phyloP scores from a whole-genome alignment of 2,329 filamentous ascomycete species.

The Hypoxylon sp. region DNA sequence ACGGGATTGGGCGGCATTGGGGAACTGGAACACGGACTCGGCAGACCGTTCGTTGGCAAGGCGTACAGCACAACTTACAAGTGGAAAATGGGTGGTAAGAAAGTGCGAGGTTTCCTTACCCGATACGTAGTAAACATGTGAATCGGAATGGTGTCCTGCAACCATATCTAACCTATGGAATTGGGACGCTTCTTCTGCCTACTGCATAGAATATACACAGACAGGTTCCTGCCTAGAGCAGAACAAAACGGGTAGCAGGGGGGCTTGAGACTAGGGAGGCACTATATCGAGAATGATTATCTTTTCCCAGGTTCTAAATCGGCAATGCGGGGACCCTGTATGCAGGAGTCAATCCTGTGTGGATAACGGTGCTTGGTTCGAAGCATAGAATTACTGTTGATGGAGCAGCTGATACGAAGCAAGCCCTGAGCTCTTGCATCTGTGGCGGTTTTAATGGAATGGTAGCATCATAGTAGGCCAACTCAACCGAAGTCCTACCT shows the following conservation, averaged over 20 bases:
- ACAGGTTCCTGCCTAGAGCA: constrained; percentile 34
- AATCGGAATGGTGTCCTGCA: constrained; percentile 43
- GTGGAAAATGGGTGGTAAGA: constrained; percentile 48
- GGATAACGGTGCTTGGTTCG: constrained; percentile 33
- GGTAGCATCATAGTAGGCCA: constrained; percentile 31
- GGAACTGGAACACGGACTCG: constrained; percentile 32
- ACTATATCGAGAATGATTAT: constrained; percentile 22
- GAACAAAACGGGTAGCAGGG: background rate
- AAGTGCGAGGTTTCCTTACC: constrained; percentile 44
- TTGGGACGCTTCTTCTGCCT: constrained; percentile 17
- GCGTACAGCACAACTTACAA: constrained; percentile 38
- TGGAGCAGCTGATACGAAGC: constrained; percentile 43
- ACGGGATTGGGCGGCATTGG: constrained; percentile 8
- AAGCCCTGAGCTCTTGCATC: constrained; percentile 17
- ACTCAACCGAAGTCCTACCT: constrained; percentile 38
- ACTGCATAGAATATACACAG: constrained; percentile 5
- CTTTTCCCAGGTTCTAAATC: constrained; percentile 38
- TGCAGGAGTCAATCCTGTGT: constrained; percentile 34
- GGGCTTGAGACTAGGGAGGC: constrained; percentile 18
- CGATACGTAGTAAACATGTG: constrained; percentile 32
- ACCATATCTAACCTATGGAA: constrained; percentile 35
- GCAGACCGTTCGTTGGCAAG: constrained; percentile 36
- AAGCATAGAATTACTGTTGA: constrained; percentile 29
- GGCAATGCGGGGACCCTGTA: constrained; percentile 41
- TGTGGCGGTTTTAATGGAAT: constrained; percentile 21